Conservation (phyloP, 2,329 filamentous ascomycete species). For the Lachnellula subtilissima region DNA sequence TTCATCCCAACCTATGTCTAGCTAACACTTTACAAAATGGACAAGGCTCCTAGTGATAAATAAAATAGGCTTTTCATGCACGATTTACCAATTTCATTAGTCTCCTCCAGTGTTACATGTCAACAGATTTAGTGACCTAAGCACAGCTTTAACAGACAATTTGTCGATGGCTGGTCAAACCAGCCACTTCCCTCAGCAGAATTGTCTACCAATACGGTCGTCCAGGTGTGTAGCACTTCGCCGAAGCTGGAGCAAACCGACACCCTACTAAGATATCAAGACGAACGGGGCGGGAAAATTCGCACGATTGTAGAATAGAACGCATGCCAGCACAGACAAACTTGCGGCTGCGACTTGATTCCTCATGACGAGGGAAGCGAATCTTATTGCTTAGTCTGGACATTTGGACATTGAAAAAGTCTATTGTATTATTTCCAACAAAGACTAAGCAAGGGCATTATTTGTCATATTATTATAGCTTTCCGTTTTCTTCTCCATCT, state of each 20-base stretch:
- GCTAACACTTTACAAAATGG: not conserved
- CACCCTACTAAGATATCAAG: too few relatives aligned
- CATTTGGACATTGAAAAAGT: too few relatives aligned
- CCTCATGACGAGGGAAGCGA: too few relatives aligned
- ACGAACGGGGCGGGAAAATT: too few relatives aligned
- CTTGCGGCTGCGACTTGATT: too few relatives aligned
- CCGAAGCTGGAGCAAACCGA: not conserved
- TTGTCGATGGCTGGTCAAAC: not conserved
- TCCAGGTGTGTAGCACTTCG: not conserved
- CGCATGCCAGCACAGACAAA: too few relatives aligned
- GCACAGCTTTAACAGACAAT: constrained; percentile 6
- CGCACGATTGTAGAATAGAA: too few relatives aligned
- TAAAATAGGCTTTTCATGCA: not conserved
- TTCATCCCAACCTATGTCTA: not conserved
- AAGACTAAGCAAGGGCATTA: too few relatives aligned
- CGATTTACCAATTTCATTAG: not conserved
- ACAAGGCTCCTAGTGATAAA: not conserved
- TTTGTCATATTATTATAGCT: not conserved
- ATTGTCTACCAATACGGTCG: too few relatives aligned
- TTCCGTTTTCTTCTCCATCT: not conserved
- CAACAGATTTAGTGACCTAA: constrained; percentile 5
- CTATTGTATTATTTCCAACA: too few relatives aligned
- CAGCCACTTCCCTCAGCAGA: not conserved
- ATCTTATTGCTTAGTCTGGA: too few relatives aligned
- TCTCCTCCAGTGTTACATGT: not conserved